phyloP scores from a whole-genome alignment of 495 filamentous ascomycete species.

The Evernia prunastri region DNA sequence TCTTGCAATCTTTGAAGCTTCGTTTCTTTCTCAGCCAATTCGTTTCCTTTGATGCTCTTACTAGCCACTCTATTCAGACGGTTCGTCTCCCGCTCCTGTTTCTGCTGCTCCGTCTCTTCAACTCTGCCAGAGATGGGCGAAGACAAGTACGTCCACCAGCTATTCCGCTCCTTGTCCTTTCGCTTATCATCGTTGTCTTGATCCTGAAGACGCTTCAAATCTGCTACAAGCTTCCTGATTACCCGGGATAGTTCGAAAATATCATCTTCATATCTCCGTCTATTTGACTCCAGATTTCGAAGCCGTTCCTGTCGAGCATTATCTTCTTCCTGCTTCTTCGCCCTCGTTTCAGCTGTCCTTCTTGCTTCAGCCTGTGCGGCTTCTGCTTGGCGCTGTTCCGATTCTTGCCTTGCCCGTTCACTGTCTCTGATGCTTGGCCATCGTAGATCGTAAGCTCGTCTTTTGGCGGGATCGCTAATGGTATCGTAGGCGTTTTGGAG shows the following conservation, averaged over 20 bases:
- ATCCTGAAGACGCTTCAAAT: constrained; percentile 5
- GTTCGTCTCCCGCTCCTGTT: constrained; percentile 9
- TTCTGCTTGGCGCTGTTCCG: not conserved
- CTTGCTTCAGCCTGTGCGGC: constrained; percentile 1
- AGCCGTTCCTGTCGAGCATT: not conserved
- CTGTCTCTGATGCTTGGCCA: constrained; percentile 3
- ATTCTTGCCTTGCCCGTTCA: not conserved
- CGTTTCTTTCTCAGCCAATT: constrained; percentile 5
- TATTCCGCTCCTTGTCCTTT: constrained; percentile 12
- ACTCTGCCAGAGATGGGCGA: constrained; percentile 12
- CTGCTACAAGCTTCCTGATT: constrained; percentile 1
- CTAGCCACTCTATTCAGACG: constrained; percentile 15
- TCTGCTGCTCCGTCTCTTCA: constrained; percentile 13
- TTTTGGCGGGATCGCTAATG: constrained; percentile 24
- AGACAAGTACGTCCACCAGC: constrained; percentile 19
- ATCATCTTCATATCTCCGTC: not conserved
- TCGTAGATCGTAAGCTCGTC: constrained; percentile 3
- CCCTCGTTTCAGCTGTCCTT: not conserved
- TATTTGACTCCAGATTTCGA: not conserved
- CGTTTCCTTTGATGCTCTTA: constrained; percentile 17
- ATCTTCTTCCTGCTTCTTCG: not conserved
- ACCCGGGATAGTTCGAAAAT: not conserved
- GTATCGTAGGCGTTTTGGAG: constrained; percentile 33
- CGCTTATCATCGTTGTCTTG: constrained; percentile 1
- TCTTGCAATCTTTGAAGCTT: constrained; percentile 4